phyloP scores from a whole-genome alignment of 306 rosid genomes.

The Pyrus bretschneideri region DNA sequence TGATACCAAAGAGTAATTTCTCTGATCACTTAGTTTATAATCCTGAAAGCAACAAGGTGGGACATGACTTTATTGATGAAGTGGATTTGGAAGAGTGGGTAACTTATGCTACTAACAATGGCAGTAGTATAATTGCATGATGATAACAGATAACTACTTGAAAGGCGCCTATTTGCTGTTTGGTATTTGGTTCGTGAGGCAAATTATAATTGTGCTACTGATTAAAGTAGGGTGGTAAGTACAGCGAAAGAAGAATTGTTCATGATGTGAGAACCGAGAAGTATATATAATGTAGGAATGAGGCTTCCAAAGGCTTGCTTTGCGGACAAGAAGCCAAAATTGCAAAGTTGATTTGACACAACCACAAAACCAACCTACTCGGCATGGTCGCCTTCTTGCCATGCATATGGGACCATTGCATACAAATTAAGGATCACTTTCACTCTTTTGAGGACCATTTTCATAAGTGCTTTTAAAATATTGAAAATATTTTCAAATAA shows the following conservation, averaged over 20 bases:
- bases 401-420: not conserved
- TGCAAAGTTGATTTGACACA: slow-evolving; percentile 36
- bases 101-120: not conserved
- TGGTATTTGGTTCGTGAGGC: slow-evolving; percentile 23
- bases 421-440: too few relatives aligned
- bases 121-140: not conserved
- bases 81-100: not conserved
- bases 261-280: not conserved
- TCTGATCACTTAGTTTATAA: not conserved
- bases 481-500: fast-evolving
- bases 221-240: too few relatives aligned
- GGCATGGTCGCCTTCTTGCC: not conserved
- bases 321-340: slow-evolving; percentile 59
- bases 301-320: slow-evolving; percentile 52
- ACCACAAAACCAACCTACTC: slow-evolving; percentile 24
- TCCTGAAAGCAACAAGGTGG: not conserved
- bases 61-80: not conserved
- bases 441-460: too few relatives aligned
- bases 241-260: too few relatives aligned
- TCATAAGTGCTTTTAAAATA: too few relatives aligned
- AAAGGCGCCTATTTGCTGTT: slow-evolving; percentile 14
- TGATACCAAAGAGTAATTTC: not conserved
- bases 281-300: not conserved
- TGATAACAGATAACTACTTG: not conserved
- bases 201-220: not conserved